phyloP scores from a whole-genome alignment of 1,284 basidiomycete species.

The Sporisorium exsertum region DNA sequence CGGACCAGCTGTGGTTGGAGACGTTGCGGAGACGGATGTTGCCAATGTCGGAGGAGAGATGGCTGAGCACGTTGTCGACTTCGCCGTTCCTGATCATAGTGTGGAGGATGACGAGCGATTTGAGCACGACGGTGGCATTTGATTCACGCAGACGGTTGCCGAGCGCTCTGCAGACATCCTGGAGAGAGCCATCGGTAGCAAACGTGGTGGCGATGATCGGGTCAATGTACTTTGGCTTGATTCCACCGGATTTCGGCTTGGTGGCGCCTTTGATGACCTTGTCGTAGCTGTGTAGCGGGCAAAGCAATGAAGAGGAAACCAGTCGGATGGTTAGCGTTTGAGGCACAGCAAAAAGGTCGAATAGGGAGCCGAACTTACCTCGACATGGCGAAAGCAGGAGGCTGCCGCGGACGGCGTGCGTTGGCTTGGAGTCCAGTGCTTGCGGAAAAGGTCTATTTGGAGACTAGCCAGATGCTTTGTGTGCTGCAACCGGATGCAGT shows the following conservation, averaged over 20 bases:
- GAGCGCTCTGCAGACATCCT: constrained; percentile 90
- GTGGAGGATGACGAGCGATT: constrained; percentile 92
- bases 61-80: constrained; percentile 87
- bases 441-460: background rate
- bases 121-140: constrained; percentile 93
- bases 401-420: constrained; percentile 5
- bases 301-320: background rate
- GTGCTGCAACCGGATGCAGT: background rate
- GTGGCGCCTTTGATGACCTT: constrained; percentile 67
- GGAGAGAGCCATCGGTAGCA: constrained; percentile 88
- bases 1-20: constrained; percentile 33
- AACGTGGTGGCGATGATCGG: constrained; percentile 94
- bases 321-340: constrained; percentile 3
- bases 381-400: constrained; percentile 7
- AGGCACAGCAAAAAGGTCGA: background rate
- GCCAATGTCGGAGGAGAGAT: constrained; percentile 77
- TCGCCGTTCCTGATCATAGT: constrained; percentile 93
- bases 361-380: constrained; percentile 4
- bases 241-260: constrained; percentile 65
- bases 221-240: constrained; percentile 69
- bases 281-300: constrained; percentile 52
- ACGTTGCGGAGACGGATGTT: constrained; percentile 83
- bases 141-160: constrained; percentile 86
- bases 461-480: background rate
- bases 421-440: background rate